A percentile compares a stretch with the other conserved stretches of the same genome.
These are phyloP conservation scores for Dendryphion nanum DNA, from an alignment of 2,329 filamentous ascomycete genomes.

Conservation along the genomic window DNA sequence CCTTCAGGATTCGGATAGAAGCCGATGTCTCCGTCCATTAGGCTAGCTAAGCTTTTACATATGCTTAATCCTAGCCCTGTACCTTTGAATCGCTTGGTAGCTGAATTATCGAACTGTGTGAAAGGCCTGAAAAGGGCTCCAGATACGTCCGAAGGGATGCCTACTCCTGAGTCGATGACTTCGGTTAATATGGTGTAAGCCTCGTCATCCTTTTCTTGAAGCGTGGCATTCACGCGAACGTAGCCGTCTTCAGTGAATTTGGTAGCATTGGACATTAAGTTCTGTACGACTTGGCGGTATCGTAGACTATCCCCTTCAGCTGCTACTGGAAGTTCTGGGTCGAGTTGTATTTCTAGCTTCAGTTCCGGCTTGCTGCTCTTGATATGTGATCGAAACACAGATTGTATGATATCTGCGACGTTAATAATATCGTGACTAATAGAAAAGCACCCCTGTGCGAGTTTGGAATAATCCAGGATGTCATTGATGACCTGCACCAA, in stretches of 20 bases:
- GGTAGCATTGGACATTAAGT: constrained; percentile 59
- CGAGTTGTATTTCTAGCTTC: constrained; percentile 45
- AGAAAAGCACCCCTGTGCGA: constrained; percentile 59
- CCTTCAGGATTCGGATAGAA: constrained; percentile 48
- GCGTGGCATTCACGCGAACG: constrained; percentile 46
- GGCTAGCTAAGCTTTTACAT: constrained; percentile 55
- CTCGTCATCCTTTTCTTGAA: constrained; percentile 43
- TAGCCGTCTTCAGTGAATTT: constrained; percentile 61
- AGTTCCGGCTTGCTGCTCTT: constrained; percentile 49
- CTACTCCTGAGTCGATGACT: constrained; percentile 56
- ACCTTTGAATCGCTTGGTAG: constrained; percentile 55
- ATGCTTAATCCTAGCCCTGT: constrained; percentile 59
- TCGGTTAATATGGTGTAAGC: constrained; percentile 51
- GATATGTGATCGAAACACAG: constrained; percentile 53
- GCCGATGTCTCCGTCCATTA: constrained; percentile 56
- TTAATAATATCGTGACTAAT: constrained; percentile 55
- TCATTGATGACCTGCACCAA: constrained; percentile 64
- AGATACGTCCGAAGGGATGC: constrained; percentile 47
- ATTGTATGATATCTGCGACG: constrained; percentile 46
- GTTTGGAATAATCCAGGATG: constrained; percentile 66
- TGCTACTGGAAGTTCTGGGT: constrained; percentile 49
- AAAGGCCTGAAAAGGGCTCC: constrained; percentile 57
- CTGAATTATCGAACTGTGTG: constrained; percentile 54
- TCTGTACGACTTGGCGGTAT: constrained; percentile 63
- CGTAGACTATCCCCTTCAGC: constrained; percentile 59